These are phyloP conservation scores for Fragaria vesca DNA, from an alignment of 306 rosid genomes.

Conservation along the genomic window DNA sequence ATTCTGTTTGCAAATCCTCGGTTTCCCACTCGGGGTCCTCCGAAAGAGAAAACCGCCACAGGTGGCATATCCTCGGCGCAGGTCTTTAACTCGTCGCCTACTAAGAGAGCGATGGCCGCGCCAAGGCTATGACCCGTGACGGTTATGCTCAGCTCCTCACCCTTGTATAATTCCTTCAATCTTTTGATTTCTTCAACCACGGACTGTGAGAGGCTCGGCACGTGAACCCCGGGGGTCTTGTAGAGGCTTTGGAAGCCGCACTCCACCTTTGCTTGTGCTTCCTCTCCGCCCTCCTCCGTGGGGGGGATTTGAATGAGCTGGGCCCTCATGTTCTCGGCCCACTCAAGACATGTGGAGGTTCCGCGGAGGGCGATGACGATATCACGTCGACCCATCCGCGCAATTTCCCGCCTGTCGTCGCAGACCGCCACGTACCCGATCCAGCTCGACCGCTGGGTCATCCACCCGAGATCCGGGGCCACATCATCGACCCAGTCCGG, in stretches of 20 bases:
- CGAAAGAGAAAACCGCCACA: slow-evolving; percentile 80
- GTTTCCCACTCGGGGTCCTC: slow-evolving; percentile 91
- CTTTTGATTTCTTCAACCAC: slow-evolving; percentile 68
- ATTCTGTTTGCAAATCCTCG: slow-evolving; percentile 51
- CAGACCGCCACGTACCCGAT: slow-evolving; percentile 92
- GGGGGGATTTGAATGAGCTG: slow-evolving; percentile 39
- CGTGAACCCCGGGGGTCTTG: slow-evolving; percentile 68
- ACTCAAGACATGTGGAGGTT: slow-evolving; percentile 89
- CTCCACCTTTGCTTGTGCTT: slow-evolving; percentile 47
- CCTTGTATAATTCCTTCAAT: slow-evolving; percentile 51
- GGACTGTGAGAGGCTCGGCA: slow-evolving; percentile 60
- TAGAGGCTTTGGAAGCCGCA: slow-evolving; percentile 77
- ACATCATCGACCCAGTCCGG: slow-evolving; percentile 77
- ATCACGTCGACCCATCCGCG: slow-evolving; percentile 80
- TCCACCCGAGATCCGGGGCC: slow-evolving; percentile 94
- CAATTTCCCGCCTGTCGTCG: slow-evolving; percentile 67
- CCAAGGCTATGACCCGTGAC: slow-evolving; percentile 93
- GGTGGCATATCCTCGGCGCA: slow-evolving; percentile 45
- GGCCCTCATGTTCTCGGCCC: slow-evolving; percentile 88
- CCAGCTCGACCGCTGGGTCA: slow-evolving; percentile 97
- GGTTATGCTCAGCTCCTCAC: slow-evolving; percentile 65
- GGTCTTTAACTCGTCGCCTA: slow-evolving; percentile 64
- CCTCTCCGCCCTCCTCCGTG: background rate
- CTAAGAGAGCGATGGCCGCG: slow-evolving; percentile 71
- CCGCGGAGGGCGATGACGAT: slow-evolving; percentile 86